Percentiles rank a stretch among this genome's conserved stretches.
Evolutionary conservation across 2,329 filamentous ascomycete species (phyloP).

Genomic region (Atkinsonella hypoxylon): DNA sequence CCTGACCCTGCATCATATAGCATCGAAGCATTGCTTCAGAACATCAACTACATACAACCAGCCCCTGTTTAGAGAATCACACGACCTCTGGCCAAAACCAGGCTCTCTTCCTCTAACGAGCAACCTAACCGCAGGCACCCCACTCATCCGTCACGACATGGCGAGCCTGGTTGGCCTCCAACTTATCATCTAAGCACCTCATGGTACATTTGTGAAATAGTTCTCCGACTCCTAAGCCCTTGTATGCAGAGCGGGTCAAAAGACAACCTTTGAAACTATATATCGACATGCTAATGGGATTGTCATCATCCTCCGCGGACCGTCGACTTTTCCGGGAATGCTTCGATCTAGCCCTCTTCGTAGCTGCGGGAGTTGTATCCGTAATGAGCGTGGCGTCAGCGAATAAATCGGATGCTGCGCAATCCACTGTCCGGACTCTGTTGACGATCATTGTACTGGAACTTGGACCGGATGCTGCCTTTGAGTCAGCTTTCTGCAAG

Average conservation of each 20-base stretch:
- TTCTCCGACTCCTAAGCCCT: not conserved
- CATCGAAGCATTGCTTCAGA: too few species aligned
- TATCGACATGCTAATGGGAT: constrained; percentile 5
- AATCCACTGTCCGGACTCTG: constrained; percentile 2
- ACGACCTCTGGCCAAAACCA: too few species aligned
- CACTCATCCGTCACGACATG: constrained; percentile 4
- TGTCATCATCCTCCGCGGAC: not conserved
- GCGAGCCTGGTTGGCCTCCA: constrained; percentile 1
- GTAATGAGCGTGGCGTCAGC: constrained; percentile 2
- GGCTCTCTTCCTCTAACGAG: not conserved
- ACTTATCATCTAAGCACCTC: constrained; percentile 2
- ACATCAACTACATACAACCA: too few species aligned
- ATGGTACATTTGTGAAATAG: constrained; percentile 4
- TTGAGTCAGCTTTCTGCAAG: not conserved
- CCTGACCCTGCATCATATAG: too few species aligned
- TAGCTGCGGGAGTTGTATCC: not conserved
- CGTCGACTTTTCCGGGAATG: not conserved
- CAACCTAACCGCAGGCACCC: constrained; percentile 3
- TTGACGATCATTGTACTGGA: not conserved
- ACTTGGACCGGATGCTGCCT: not conserved
- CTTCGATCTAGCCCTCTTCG: not conserved
- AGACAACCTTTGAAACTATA: constrained; percentile 8
- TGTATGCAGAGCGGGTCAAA: constrained; percentile 6
- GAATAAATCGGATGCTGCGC: not conserved
- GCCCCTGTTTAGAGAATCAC: too few species aligned